Base-by-base conservation (phyloP, 768 basidiomycete species). In the Podaxis sp. region DNA sequence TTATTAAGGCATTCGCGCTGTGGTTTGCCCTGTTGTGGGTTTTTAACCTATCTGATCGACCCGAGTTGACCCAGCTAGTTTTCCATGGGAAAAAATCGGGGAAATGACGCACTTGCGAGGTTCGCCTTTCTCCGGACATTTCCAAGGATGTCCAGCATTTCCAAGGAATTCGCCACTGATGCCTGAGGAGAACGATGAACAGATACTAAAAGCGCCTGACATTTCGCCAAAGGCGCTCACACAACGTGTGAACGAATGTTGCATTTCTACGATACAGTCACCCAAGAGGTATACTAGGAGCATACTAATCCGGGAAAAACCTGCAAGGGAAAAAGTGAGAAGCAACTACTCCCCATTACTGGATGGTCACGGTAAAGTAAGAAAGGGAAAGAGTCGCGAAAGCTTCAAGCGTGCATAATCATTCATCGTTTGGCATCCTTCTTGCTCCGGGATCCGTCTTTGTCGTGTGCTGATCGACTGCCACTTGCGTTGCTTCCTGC, bases 371-470 rank as follows among this genome's bases (percentile, higher is more conserved):
- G 22, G 54, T 53, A 24, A 9, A 28, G 36, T 7, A 6, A 30
- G 33, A 38, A 1, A 58, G 44, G 42, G 46, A 3, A 19, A 40
- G 22, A 39, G n/a, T 30, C 4, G n/a, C 33, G 33, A 1, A 33
- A 33, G 33, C 33, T 33, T 33, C 33, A 9, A 33, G 33, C 33
- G 33, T 8, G 33, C 8, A 33, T 8, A 17, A 51, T n/a, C 22
- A 38, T 4, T n/a, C 36, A 19, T 52, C 36, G 52, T 40, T 26
- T 52, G 7, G n/a, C 12, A 39, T 52, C 44, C 36, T 63, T 56
- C 28, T n/a, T 44, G 51, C 61, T 63, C 15, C 61, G 61, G 22
- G 61, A 63, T 39, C 61, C 53, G 44, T 49, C 61, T 57, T 57
- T 63, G 17, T 63, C 61, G 55, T 63, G 61, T 17, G 44, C 48